Evolutionary conservation across 495 filamentous ascomycete genomes (phyloP), one percentile per base, ranked within the genome.

Genomic region (Neurospora pannonica): DNA sequence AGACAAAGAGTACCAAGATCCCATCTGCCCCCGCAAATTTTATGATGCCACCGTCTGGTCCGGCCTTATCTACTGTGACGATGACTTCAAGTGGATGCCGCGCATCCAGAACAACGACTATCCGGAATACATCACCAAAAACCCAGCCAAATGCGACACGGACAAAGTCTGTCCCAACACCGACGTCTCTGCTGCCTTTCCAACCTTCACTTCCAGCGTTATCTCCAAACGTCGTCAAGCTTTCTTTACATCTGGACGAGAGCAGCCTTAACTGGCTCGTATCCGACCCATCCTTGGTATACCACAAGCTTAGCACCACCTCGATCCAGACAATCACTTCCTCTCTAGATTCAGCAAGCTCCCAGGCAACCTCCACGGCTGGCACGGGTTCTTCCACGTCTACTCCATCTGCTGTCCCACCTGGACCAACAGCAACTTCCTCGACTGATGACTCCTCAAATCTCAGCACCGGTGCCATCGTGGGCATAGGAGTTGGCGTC

Each of bases 11-110:
- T 81, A 77, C 70, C 4, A 70, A 5, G 75, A 78, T 37, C 5
- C 69, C 0, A 72, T 28, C 67, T 80, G 79, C 43, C 79, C 79
- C 0, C 46, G 75, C 39, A 78, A 80, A 71, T 48, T 43, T 2
- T 24, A 43, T 17, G 74, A 67, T n/a, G 48, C 48, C 21, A 4
- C 48, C 13, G 48, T 60, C 48, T 60, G 48, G 48, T 60, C n/a
- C 4, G 48, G 48, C 48, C n/a, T 60, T 11, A 60, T 60, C n/a
- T 60, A 60, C 21, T 60, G 48, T 60, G 48, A 60, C 21, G 3
- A 11, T 21, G 48, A 60, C 5, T 6, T 28, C 1, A 24, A 31
- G 21, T 60, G 48, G 48, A 60, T 28, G 48, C 48, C 48, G 11
- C 31, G 48, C n/a, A 60, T 60, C 5, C 48, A 60, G 48, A 60